Evolutionary conservation across 1,139 yeast species (phyloP).

Genomic region (Yamadazyma dendronema): DNA sequence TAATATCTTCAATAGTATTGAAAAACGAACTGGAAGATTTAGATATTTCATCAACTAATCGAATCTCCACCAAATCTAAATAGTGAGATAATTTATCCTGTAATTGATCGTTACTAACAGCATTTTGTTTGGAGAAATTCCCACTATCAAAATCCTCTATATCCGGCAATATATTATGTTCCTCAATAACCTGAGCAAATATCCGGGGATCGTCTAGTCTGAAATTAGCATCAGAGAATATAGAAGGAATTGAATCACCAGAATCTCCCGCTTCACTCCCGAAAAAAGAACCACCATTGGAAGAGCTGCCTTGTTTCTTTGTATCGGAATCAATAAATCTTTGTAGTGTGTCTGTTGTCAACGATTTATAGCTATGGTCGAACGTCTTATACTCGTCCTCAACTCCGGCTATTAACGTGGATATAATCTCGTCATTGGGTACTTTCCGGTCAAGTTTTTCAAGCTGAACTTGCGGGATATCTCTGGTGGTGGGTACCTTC

Average conservation of each 20-base stretch:
- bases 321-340: conserved; percentile 27
- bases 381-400: conserved; percentile 55
- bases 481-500: conserved; percentile 70
- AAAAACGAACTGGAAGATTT: conserved; percentile 83
- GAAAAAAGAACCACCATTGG: conserved; percentile 8
- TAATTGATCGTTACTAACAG: conserved; percentile 50
- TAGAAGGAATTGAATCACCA: conserved; percentile 60
- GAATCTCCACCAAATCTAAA: conserved; percentile 80
- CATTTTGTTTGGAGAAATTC: conserved; percentile 8
- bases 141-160: conserved; percentile 18
- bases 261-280: conserved; percentile 2
- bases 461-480: conserved; percentile 81
- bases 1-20: conserved; percentile 76
- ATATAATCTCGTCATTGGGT: conserved; percentile 45
- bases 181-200: conserved; percentile 70
- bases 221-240: conserved; percentile 68
- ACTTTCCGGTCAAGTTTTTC: conserved; percentile 55
- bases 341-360: conserved; percentile 50
- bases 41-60: conserved; percentile 78
- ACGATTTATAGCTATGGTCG: conserved; percentile 46
- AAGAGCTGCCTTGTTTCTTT: not conserved
- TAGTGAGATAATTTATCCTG: conserved; percentile 82
- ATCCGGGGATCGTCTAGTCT: conserved; percentile 85
- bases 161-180: conserved; percentile 38
- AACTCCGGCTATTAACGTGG: conserved; percentile 43